A percentile compares a stretch with the other conserved stretches of the same genome.
These are phyloP conservation scores for Plenodomus tracheiphilus DNA, from an alignment of 2,329 filamentous ascomycete species.

Conservation along the genomic window DNA sequence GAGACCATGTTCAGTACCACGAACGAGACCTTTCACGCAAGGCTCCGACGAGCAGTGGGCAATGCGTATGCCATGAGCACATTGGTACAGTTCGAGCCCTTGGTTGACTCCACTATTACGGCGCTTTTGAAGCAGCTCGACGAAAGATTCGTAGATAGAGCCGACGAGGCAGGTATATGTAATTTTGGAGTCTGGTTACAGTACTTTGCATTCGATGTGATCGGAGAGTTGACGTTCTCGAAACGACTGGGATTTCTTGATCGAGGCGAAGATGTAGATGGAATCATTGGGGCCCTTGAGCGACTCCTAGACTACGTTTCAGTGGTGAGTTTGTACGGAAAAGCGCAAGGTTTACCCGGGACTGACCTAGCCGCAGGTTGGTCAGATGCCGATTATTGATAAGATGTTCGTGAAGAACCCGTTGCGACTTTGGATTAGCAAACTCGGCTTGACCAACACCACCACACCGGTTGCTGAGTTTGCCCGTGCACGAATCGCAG, in stretches of 20 bases:
- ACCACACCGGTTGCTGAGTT: conserved; percentile 13
- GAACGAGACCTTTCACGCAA: conserved; percentile 47
- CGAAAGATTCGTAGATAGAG: conserved; percentile 4
- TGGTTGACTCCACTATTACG: conserved; percentile 23
- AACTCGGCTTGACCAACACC: conserved; percentile 1
- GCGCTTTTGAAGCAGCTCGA: conserved; percentile 19
- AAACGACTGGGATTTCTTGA: conserved; percentile 16
- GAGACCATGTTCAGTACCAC: conserved; percentile 42
- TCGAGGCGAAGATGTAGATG: conserved; percentile 11
- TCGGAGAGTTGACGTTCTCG: conserved; percentile 26
- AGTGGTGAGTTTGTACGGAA: no score
- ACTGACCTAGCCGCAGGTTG: conserved; percentile 3
- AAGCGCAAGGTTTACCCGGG: background rate
- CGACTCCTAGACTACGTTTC: no score
- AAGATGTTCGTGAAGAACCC: conserved; percentile 15
- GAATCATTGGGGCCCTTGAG: conserved; percentile 2
- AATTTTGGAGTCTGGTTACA: conserved; percentile 32
- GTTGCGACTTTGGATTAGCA: conserved; percentile 10
- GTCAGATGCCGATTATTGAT: conserved; percentile 14
- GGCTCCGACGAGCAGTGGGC: conserved; percentile 40
- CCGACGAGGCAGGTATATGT: conserved; percentile 1
- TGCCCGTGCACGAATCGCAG: conserved; percentile 9
- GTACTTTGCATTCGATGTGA: conserved; percentile 46
- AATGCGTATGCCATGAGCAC: conserved; percentile 48
- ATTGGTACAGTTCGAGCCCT: conserved; percentile 25